Evolutionary conservation across 176 grass and related monocot species (phyloP).

Genomic region (Saccharum spontaneum): DNA sequence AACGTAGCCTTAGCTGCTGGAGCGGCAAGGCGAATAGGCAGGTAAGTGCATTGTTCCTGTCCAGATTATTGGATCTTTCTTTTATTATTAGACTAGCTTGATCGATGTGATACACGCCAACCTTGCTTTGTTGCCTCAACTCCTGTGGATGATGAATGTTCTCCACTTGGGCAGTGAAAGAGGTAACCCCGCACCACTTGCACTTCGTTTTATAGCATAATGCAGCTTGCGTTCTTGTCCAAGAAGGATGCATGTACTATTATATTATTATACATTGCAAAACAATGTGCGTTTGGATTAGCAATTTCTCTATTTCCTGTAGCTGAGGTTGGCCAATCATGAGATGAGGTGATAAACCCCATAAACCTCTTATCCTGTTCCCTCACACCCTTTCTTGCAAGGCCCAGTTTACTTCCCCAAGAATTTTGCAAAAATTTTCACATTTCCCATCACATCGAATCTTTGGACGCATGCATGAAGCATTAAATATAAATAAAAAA

Average conservation of each 20-base stretch:
- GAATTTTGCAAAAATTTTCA: no score
- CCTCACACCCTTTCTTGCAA: not conserved
- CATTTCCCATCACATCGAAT: no score
- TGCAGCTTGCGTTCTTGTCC: not conserved
- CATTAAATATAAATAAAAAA: no score
- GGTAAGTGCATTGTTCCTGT: constrained; percentile 18
- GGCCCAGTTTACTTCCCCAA: no score
- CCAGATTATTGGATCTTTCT: not conserved
- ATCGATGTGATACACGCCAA: not conserved
- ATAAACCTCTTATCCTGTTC: constrained; percentile 22
- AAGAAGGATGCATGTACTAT: not conserved
- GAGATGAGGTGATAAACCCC: constrained; percentile 53
- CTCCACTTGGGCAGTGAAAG: not conserved
- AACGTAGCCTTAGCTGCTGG: not conserved
- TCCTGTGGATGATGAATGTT: not conserved
- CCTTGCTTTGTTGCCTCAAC: not conserved
- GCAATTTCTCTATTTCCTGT: not conserved
- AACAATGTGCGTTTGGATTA: not conserved
- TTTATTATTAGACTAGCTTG: not conserved
- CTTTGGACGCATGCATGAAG: no score
- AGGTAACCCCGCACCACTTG: not conserved
- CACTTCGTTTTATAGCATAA: not conserved
- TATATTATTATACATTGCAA: no score
- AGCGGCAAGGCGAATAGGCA: not conserved
- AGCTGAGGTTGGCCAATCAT: constrained; percentile 45